Evolutionary conservation across 2,329 filamentous ascomycete species (phyloP), one percentile per base, ranked within the genome.

Genomic region (Aspergillus sp.): DNA sequence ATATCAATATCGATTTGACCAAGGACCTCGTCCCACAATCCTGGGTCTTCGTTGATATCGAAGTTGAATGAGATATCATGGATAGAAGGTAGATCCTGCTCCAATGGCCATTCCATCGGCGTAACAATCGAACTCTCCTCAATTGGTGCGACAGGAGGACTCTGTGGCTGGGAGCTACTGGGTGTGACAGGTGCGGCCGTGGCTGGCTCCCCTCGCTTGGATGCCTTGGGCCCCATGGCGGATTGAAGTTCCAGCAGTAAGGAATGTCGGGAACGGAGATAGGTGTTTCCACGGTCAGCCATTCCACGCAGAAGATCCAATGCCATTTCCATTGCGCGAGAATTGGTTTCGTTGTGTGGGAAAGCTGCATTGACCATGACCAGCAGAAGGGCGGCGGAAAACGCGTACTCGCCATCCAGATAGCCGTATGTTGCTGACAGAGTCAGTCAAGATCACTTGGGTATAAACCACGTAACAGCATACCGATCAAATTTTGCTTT

Each of bases 361-460:
- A 81, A 79, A 1, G 76, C 72, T 7, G 74, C 71, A 57, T 76
- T 77, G 17, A 77, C 73, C 72, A 80, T 77, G 20, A 80, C 73
- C 4, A 81, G 69, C 2, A 80, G 68, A 9, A 80, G 70, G 9
- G 76, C 72, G 1, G 77, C 76, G 0, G 74, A 78, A 54, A 80
- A 79, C 20, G 74, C 70, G 54, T 80, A 77, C 50, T 81, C 78
- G 13, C 75, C 73, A 49, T 81, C 78, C 66, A 80, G 77, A 57
- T 78, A 81, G 20, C 78, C 78, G 54, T 78, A 80, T 0, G 77
- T 80, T 17, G 77, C 75, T 71, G 46, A 39, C 10, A 41, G 2
- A 12, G 33, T 42, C 32, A 23, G 41, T 38, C 1, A 43, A 38
- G 23, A 15, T 23, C 25, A 32, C 13, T 23, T 23, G 10, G 5